phyloP scores from a whole-genome alignment of 2,329 filamentous ascomycete genomes.

The Cytospora leucostoma region DNA sequence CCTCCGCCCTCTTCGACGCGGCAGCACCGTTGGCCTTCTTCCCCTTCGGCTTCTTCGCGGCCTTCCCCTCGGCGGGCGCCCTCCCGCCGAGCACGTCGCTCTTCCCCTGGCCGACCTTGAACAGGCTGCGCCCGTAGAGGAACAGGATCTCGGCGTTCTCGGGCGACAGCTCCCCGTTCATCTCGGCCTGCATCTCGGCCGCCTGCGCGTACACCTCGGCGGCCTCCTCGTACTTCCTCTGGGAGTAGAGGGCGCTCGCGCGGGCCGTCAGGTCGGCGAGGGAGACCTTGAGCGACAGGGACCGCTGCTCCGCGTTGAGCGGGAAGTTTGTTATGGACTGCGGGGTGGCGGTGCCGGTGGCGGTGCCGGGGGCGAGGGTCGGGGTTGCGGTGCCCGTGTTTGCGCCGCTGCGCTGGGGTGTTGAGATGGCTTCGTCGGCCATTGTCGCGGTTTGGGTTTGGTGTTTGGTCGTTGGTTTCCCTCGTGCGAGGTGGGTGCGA shows the following conservation, averaged over 20 bases:
- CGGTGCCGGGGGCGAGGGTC: slow-evolving; percentile 30
- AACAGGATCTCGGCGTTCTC: slow-evolving; percentile 94
- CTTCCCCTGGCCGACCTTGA: slow-evolving; percentile 90
- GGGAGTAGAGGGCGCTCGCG: slow-evolving; percentile 81
- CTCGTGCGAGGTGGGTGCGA: not conserved
- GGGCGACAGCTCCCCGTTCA: slow-evolving; percentile 89
- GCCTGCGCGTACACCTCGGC: slow-evolving; percentile 87
- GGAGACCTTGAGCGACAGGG: slow-evolving; percentile 54
- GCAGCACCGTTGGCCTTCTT: slow-evolving; percentile 45
- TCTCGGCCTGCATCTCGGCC: slow-evolving; percentile 82
- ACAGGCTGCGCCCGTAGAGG: slow-evolving; percentile 89
- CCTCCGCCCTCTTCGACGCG: slow-evolving; percentile 41
- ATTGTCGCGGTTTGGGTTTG: slow-evolving; percentile 11
- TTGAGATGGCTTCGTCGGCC: slow-evolving; percentile 26
- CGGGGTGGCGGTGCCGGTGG: slow-evolving; percentile 38
- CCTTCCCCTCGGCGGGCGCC: slow-evolving; percentile 60
- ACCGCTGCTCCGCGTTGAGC: slow-evolving; percentile 38
- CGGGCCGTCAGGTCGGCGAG: slow-evolving; percentile 78
- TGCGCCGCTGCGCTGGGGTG: slow-evolving; percentile 18
- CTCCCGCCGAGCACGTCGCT: slow-evolving; percentile 91
- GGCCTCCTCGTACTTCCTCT: slow-evolving; percentile 85
- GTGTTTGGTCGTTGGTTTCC: not conserved
- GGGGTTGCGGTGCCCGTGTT: slow-evolving; percentile 16
- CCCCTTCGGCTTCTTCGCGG: slow-evolving; percentile 53
- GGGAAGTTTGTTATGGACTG: slow-evolving; percentile 32